Conservation (phyloP, 2,329 filamentous ascomycete species). For the Rosellinia necatrix region DNA sequence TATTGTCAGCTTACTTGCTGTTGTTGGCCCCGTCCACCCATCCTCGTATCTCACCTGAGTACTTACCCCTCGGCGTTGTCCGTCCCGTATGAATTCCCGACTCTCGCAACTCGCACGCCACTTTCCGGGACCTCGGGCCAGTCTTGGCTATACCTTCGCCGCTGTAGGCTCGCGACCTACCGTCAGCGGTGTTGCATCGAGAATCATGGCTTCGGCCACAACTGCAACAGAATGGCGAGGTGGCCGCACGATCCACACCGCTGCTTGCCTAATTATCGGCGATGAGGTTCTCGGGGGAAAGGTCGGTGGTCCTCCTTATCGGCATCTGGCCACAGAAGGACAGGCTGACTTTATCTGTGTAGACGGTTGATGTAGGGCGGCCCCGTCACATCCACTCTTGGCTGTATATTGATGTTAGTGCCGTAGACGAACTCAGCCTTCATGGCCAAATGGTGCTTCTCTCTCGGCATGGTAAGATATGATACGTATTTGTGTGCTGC, state of each 20-base stretch:
- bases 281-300: constrained; percentile 96
- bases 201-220: constrained; percentile 52
- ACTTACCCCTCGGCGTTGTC: neutral
- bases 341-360: constrained; percentile 13
- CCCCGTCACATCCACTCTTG: neutral
- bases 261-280: constrained; percentile 93
- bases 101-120: constrained; percentile 76
- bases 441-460: constrained; percentile 68
- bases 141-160: constrained; percentile 55
- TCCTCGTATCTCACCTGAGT: neutral
- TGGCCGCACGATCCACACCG: constrained; percentile 78
- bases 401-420: constrained; percentile 20
- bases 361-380: constrained; percentile 40
- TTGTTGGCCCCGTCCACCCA: neutral
- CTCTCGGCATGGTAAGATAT: constrained; percentile 60
- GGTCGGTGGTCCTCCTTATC: constrained; percentile 55
- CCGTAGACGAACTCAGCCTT: constrained; percentile 66
- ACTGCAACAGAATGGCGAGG: constrained; percentile 58
- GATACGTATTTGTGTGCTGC: neutral
- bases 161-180: constrained; percentile 39
- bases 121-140: constrained; percentile 65
- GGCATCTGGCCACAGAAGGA: neutral
- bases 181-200: constrained; percentile 34
- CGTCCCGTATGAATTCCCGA: constrained; percentile 70
- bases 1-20: neutral